Base-by-base conservation (phyloP, 176 grass and related monocot species). In the Carex littledalei region DNA sequence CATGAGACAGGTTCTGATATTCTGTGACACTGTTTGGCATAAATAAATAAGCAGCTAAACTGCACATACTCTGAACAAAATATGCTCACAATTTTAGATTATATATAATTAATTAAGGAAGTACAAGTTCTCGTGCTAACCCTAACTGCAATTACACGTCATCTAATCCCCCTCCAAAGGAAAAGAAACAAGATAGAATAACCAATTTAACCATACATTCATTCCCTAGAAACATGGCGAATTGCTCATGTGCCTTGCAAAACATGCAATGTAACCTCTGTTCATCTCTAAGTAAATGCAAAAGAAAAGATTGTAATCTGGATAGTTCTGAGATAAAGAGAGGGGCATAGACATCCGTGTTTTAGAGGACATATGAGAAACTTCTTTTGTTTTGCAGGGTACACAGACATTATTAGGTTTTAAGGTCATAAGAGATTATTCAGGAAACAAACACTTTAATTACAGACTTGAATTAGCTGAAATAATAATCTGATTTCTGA, bases 361-460 rank as follows among this genome's bases (percentile, higher is more conserved):
- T 78, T 32, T 31, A 32, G 73, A 78, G 12, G 70, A 24, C 43
- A 50, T 49, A 26, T 17, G 15, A 14, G 20, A 55, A 56, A 17
- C 2, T 72, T 56, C 6, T 76, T 32, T 82, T 45, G 9, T 82
- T 61, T 58, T 76, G 64, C 34, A 85, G 50, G 61, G 17, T 69
- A 24, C 66, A 49, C 0, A 39, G 13, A 73, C 18, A 73, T 35
- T 71, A 41, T 68, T 31, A 82, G 26, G 57, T 39, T 16, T 65
- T 54, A 67, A 65, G 56, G 43, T 78, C 37, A 45, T 85, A 60
- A 43, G n/a, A 69, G 45, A 85, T 64, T 59, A 78, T 54, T 85
- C 15, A 62, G 3, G 59, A 79, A 67, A 84, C 2, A 47, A 21
- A 22, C 18, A 50, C n/a, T 12, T 13, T 74, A 50, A 11, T 5